Conservation (phyloP, 345 rosid species). For the Rhizophora mangle region DNA sequence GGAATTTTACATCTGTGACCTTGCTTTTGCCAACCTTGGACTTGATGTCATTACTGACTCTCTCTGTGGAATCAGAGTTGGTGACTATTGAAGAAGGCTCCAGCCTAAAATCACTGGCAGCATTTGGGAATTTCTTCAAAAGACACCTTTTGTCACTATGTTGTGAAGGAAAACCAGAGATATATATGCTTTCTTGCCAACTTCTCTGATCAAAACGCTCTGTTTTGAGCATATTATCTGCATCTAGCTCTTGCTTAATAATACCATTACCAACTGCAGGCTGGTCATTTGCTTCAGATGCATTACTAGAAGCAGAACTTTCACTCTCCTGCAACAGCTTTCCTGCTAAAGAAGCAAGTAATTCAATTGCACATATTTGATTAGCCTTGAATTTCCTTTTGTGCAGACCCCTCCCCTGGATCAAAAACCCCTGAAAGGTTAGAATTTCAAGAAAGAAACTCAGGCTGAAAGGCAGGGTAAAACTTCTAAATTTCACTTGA, state of each 20-base stretch:
- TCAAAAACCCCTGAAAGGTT: slow-evolving; percentile 20
- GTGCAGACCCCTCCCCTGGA: slow-evolving; percentile 48
- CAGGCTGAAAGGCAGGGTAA: slow-evolving; percentile 2
- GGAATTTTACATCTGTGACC: slow-evolving; percentile 16
- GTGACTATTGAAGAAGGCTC: slow-evolving; percentile 28
- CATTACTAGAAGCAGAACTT: slow-evolving; percentile 71
- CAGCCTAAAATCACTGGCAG: slow-evolving; percentile 33
- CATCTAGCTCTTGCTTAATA: slow-evolving; percentile 40
- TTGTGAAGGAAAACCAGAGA: slow-evolving; percentile 29
- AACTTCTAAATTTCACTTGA: not conserved
- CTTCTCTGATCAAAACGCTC: slow-evolving; percentile 46
- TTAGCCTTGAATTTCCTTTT: slow-evolving; percentile 42
- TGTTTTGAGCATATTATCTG: slow-evolving; percentile 37
- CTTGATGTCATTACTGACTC: slow-evolving; percentile 29
- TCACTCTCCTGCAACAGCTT: slow-evolving; percentile 78
- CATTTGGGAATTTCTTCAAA: slow-evolving; percentile 24
- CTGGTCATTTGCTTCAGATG: slow-evolving; percentile 52
- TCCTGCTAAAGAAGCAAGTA: slow-evolving; percentile 88
- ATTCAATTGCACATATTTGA: slow-evolving; percentile 66
- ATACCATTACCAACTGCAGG: slow-evolving; percentile 28
- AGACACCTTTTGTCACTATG: slow-evolving; percentile 28
- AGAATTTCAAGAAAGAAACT: slow-evolving; percentile 18
- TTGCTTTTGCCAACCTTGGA: slow-evolving; percentile 23
- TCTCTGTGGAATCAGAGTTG: slow-evolving; percentile 27
- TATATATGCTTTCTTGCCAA: slow-evolving; percentile 32